A percentile compares a stretch with the other conserved stretches of the same genome.
These are phyloP conservation scores for Pogostemon cablin DNA, from an alignment of 257 asterid species.

Conservation along the genomic window DNA sequence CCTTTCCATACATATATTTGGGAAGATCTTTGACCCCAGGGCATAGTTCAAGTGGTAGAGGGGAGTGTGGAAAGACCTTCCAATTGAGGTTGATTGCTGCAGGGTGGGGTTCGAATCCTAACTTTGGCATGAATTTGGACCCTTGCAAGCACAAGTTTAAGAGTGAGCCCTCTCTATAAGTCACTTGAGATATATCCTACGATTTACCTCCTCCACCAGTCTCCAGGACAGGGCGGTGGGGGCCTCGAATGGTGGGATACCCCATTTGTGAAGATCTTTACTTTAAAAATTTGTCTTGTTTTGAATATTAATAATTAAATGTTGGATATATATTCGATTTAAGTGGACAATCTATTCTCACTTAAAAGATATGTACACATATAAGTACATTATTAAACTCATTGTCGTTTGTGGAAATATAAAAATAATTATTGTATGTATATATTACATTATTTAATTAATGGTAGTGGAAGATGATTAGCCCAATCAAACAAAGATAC, in stretches of 20 bases:
- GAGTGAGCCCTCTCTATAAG: no score
- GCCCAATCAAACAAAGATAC: constrained; percentile 31
- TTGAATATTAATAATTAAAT: constrained; percentile 2
- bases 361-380: background rate
- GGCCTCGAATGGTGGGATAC: no score
- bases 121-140: no score
- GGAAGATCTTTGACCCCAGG: background rate
- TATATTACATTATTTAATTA: background rate
- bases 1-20: no score
- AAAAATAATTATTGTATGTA: background rate
- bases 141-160: no score
- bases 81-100: no score
- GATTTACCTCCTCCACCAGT: no score
- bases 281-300: constrained; percentile 27
- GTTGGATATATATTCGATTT: background rate
- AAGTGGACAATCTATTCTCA: constrained; percentile 16
- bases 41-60: no score
- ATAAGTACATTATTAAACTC: constrained; percentile 3
- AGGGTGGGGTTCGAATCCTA: no score
- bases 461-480: constrained; percentile 33
- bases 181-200: no score
- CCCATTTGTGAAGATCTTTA: background rate
- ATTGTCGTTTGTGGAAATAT: constrained; percentile 30
- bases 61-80: no score
- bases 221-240: no score